Base-by-base conservation (phyloP, 331 rosid species). In the Phaseolus coccineus region DNA sequence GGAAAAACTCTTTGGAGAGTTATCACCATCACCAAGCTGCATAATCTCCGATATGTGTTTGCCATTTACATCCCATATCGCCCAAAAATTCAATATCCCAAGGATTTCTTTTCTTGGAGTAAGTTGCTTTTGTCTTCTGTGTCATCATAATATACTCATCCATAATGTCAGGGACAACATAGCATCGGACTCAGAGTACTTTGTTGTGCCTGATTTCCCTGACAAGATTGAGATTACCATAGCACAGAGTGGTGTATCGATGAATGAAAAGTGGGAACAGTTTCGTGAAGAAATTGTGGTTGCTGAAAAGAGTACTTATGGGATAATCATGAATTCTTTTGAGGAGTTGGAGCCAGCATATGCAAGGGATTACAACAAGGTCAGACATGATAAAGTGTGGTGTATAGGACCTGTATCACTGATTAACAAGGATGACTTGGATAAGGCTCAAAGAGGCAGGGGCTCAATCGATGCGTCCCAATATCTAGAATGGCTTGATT, bases 401-500 rank as follows among this genome's bases (percentile, higher is more conserved):
- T 83, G 87, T 42, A 12, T 89, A 42, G 93, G 91, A 5, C 90
- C 91, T 4, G 81, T 78, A 2, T 89, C 93, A 12, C 76, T 83
- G 0, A 48, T 83, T 77, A 87, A 87, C 59, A 65, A 79, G 15
- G 83, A 70, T 35, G 22, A 72, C 40, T 70, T 81, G 31, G 85
- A 85, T 31, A 85, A 87, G 84, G 77, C 47, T n/a, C 81, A 84
- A n/a, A 88, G 90, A 67, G 91, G 91, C 44, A 78, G 33, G 47
- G 80, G 69, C 40, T 35, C 89, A 19, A 63, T 76, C 13, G 76
- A 71, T 19, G 86, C 71, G 14, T 63, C 46, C 0, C 39, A 67
- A 28, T 44, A 84, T 37, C 14, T 88, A 71, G 74, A 88, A n/a
- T 91, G 94, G 94, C 94, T 91, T 48, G 87, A 88, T 67, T 52